Percentiles rank a stretch among this genome's conserved stretches.
Evolutionary conservation across 2,329 filamentous ascomycete species (phyloP).

Genomic region (Whalleya microplaca): DNA sequence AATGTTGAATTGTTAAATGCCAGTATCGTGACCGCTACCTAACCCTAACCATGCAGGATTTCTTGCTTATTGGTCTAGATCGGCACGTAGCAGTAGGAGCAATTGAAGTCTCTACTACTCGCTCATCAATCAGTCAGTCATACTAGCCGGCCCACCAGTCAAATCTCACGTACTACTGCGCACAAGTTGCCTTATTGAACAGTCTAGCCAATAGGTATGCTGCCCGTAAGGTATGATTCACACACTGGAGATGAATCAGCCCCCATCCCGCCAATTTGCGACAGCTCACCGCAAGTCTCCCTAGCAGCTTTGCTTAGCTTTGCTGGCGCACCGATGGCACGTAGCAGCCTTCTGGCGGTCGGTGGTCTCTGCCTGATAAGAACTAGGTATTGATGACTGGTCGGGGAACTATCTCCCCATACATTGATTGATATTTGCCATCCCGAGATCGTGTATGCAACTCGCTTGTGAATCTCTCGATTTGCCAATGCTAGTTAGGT

Average conservation of each 20-base stretch:
- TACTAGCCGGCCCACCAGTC: not conserved
- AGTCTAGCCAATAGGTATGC: conserved; percentile 10
- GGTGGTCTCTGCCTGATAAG: not conserved
- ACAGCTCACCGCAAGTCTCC: conserved; percentile 23
- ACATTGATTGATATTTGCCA: not conserved
- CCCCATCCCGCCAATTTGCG: conserved; percentile 23
- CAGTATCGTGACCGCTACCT: not conserved
- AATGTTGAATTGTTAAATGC: not conserved
- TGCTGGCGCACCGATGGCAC: not conserved
- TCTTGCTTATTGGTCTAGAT: not conserved
- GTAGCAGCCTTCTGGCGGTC: conserved; percentile 23
- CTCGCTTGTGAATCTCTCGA: not conserved
- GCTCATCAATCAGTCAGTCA: not conserved
- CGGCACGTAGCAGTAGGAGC: not conserved
- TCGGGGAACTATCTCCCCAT: too few species aligned
- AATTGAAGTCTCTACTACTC: not conserved
- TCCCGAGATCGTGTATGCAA: not conserved
- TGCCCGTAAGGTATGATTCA: conserved; percentile 20
- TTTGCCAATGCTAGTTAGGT: not conserved
- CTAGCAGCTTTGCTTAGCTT: conserved; percentile 4
- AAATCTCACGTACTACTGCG: not conserved
- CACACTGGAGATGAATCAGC: conserved; percentile 19
- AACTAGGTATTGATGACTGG: not conserved
- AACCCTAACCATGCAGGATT: not conserved
- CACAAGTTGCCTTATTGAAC: not conserved